Base-by-base conservation (phyloP, 495 filamentous ascomycete species). In the Penicillium bovifimosum region DNA sequence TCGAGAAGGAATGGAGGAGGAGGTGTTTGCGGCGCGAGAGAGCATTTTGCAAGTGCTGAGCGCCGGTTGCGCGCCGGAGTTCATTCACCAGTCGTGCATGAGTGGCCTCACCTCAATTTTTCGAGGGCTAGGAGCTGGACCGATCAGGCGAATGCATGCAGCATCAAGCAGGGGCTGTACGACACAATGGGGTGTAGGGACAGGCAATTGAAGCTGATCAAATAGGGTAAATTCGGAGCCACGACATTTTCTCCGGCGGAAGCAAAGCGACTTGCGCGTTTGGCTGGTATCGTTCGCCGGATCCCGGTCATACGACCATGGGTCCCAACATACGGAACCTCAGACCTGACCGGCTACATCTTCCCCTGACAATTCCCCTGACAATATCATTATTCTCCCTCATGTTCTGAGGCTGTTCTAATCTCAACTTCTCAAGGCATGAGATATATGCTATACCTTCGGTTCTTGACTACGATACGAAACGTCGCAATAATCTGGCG, bases 1-100 rank as follows among this genome's bases (percentile, higher is more conserved):
- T 45, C 68, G 73, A 34, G 74, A 76, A 27, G 74, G 74, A 18
- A 75, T 62, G 47, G 63, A 58, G 9, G 72, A 59, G 34, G 63
- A 55, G 39, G 58, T 52, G 35, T 60, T 60, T 28, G 62, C 54
- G 50, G 68, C 56, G 52, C 64, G 68, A 38, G 65, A 32, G 54
- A 69, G 60, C 71, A 74, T 74, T 52, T 49, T 58, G 47, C 18
- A 40, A 42, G 41, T 52, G 58, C 54, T 63, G 62, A 56, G 60
- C 66, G 65, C 70, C 33, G 55, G 55, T 43, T 55, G 54, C 60
- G 62, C 52, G 60, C 54, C 4, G 4, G 43, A 39, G 20, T 13
- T 61, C 44, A 63, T 13, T 61, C 44, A 63, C 53, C 56, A 61
- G 50, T 48, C 34, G 48, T 60, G 47, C 62, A 62, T 60, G 35